Evolutionary conservation across 2,329 filamentous ascomycete genomes (phyloP), one percentile per base, ranked within the genome.

Genomic region (Neonectria sp.): DNA sequence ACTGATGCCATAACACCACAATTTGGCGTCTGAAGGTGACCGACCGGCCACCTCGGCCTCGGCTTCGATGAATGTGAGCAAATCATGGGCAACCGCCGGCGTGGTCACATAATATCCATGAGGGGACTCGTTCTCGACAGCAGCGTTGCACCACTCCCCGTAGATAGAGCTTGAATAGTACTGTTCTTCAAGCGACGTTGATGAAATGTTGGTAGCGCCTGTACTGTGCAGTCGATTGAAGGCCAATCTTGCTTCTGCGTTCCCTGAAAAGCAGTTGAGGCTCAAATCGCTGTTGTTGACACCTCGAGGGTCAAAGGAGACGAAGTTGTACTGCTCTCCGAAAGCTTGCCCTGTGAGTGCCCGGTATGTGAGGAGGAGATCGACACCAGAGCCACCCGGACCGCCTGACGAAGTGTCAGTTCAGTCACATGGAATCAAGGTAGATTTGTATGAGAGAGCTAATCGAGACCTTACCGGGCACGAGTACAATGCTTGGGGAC

Each of bases 241-340:
- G 27, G 73, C 69, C 52, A 15, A 27, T 68, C 76, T 72, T 69
- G 77, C 77, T 60, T 77, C 74, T 45, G 59, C 24, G 53, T 77
- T 76, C 2, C 72, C 73, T 0, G 71, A 72, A 67, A 80, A 80
- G 65, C 77, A 80, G 67, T 78, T 74, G 43, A 79, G 61, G 25
- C 21, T 51, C 40, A 61, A 65, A 3, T 73, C 76, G 68, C 77
- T 81, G 69, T 80, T 79, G 63, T 78, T 78, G 35, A 83, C 79
- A 9, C 81, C 81, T 37, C 82, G 80, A 68, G 82, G 81, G 66
- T 83, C 82, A 70, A 81, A 84, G 46, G 79, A 81, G 66, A 83
- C 77, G 55, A 81, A 71, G 73, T 83, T 82, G 72, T 82, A 83
- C 67, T 83, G 79, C 63, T 82, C 81, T 68, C 80, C 80, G 49